phyloP scores from a whole-genome alignment of 805 yeast species.

The Geotrichum ghanense region DNA sequence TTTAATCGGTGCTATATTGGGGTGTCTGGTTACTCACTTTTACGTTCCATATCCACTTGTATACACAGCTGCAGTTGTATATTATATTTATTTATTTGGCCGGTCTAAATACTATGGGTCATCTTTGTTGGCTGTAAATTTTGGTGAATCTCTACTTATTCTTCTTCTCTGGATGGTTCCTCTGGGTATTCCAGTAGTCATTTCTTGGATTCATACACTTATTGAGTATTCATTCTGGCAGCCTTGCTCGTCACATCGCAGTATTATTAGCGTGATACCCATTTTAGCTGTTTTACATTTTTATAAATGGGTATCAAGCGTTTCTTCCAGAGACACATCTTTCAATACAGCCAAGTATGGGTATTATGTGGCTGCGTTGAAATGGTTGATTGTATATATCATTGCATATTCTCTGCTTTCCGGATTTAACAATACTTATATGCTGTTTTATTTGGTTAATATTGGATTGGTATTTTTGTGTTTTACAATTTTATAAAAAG shows the following conservation, averaged over 20 bases:
- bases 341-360: constrained; percentile 14
- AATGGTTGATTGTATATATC: constrained; percentile 35
- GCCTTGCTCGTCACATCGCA: constrained; percentile 81
- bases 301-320: constrained; percentile 38
- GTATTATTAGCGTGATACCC: constrained; percentile 66
- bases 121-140: constrained; percentile 29
- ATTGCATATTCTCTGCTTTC: constrained; percentile 52
- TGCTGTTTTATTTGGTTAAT: constrained; percentile 72
- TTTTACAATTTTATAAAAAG: background rate
- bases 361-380: constrained; percentile 21
- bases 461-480: constrained; percentile 17
- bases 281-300: constrained; percentile 29
- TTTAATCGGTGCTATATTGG: background rate
- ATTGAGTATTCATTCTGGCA: constrained; percentile 36
- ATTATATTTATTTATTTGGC: constrained; percentile 9
- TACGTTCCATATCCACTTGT: constrained; percentile 1
- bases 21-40: background rate
- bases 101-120: background rate
- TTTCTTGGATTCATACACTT: constrained; percentile 75
- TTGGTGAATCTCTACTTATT: constrained; percentile 49
- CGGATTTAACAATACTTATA: constrained; percentile 71
- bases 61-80: constrained; percentile 5
- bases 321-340: constrained; percentile 40
- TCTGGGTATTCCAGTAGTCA: constrained; percentile 61
- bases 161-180: constrained; percentile 72